Evolutionary conservation across 2,329 filamentous ascomycete genomes (phyloP).

Genomic region (Sarocladium kiliense): DNA sequence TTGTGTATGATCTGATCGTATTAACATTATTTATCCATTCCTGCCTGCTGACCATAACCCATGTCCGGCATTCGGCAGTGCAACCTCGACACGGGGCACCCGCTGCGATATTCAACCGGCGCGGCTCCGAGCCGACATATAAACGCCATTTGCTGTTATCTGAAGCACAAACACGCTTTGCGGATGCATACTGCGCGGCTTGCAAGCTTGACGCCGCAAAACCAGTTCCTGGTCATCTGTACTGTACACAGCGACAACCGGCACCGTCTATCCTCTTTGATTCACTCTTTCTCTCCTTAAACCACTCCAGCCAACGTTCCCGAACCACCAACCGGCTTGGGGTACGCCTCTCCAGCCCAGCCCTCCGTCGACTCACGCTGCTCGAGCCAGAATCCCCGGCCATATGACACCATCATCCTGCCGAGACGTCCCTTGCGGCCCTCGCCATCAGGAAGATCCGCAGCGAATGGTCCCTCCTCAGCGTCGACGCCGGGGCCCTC

Average conservation of each 20-base stretch:
- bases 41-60: neutral
- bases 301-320: constrained; percentile 29
- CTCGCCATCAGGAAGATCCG: constrained; percentile 65
- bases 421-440: constrained; percentile 77
- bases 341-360: constrained; percentile 59
- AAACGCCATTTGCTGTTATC: neutral
- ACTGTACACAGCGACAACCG: neutral
- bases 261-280: neutral
- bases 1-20: neutral
- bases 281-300: neutral
- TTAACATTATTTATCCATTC: constrained; percentile 6
- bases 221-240: neutral
- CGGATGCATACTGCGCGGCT: neutral
- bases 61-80: neutral
- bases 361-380: constrained; percentile 54
- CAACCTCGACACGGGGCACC: neutral
- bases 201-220: neutral
- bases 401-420: constrained; percentile 70
- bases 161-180: neutral
- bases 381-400: constrained; percentile 77
- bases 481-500: constrained; percentile 33
- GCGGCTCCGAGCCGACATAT: neutral
- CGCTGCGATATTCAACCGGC: neutral
- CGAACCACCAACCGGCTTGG: constrained; percentile 44
- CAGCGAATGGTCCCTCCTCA: constrained; percentile 62